Conservation (phyloP, 495 filamentous ascomycete genomes). For the Trichoderma reesei region DNA sequence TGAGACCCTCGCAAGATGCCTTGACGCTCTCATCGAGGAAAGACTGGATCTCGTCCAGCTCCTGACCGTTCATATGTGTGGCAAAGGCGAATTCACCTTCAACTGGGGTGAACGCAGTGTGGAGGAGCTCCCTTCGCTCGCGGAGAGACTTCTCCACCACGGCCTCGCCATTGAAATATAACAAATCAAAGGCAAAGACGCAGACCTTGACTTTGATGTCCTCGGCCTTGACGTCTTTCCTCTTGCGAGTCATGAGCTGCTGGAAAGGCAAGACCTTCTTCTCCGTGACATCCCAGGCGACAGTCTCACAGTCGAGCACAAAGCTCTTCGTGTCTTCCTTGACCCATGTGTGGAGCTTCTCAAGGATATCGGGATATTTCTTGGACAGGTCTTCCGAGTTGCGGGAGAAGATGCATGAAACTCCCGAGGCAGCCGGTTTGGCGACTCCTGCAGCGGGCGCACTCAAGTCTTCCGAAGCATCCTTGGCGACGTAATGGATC, state of each 20-base stretch:
- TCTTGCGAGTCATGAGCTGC: slow-evolving; percentile 93
- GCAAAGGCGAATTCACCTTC: slow-evolving; percentile 93
- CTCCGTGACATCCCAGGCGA: slow-evolving; percentile 88
- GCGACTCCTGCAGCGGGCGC: slow-evolving; percentile 41
- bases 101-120: slow-evolving; percentile 58
- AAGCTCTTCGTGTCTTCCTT: slow-evolving; percentile 85
- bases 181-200: slow-evolving; percentile 91
- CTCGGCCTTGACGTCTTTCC: slow-evolving; percentile 94
- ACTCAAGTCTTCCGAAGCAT: slow-evolving; percentile 50
- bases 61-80: slow-evolving; percentile 74
- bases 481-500: slow-evolving; percentile 91
- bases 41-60: slow-evolving; percentile 82
- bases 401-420: slow-evolving; percentile 87
- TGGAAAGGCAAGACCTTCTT: slow-evolving; percentile 97
- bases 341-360: slow-evolving; percentile 78
- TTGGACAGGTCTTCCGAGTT: slow-evolving; percentile 95
- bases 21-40: slow-evolving; percentile 91
- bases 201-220: slow-evolving; percentile 97
- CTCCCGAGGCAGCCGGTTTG: slow-evolving; percentile 47
- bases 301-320: slow-evolving; percentile 94
- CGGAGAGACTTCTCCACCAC: slow-evolving; percentile 79
- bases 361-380: slow-evolving; percentile 93
- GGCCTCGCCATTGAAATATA: slow-evolving; percentile 89
- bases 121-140: slow-evolving; percentile 70
- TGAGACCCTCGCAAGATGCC: slow-evolving; percentile 89